Base-by-base conservation (phyloP, 306 rosid genomes). In the Sechiopsis laciniata region DNA sequence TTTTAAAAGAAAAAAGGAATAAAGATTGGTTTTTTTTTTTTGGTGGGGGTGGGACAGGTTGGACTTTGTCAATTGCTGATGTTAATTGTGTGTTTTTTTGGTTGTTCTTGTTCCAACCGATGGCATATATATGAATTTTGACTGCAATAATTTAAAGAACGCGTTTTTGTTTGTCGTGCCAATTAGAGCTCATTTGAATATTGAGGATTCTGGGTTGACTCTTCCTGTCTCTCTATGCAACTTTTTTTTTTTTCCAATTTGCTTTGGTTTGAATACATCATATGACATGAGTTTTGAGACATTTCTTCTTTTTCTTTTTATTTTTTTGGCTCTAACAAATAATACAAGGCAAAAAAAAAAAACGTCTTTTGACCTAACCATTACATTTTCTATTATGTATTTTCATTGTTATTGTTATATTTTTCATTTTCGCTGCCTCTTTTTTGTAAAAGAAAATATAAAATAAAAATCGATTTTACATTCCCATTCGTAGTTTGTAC, bases 41-140 rank as follows among this genome's bases (percentile, higher is more conserved):
- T 7, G 74, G 24, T 22, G 51, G 59, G 51, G 74, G 74, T 70
- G 74, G 74, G 74, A 51, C 74, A 70, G 57, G 60, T 70, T 70
- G 59, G 74, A 70, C 59, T 70, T 70, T 70, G 74, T 70, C 74
- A 51, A 8, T 70, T 8, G 73, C 26, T 66, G 72, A 37, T 69
- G 73, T 69, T 15, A 65, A 9, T 50, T 50, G 16, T 12, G 42
- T 65, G 29, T 8, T n/a, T 32, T 64, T 64, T 19, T 10, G 40
- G 37, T 64, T 69, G 21, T 69, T 70, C 3, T 51, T 48, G 22
- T 51, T 70, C 59, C 16, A 70, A 70, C 15, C 46, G 53, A 10
- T 51, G 59, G 46, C 59, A 7, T 42, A 68, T 67, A 37, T 40
- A 40, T 32, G 46, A 70, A 69, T 4, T 51, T 50, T 70, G 59